phyloP scores from a whole-genome alignment of 2,329 filamentous ascomycete species.

The Trichophyton mentagrophytes region DNA sequence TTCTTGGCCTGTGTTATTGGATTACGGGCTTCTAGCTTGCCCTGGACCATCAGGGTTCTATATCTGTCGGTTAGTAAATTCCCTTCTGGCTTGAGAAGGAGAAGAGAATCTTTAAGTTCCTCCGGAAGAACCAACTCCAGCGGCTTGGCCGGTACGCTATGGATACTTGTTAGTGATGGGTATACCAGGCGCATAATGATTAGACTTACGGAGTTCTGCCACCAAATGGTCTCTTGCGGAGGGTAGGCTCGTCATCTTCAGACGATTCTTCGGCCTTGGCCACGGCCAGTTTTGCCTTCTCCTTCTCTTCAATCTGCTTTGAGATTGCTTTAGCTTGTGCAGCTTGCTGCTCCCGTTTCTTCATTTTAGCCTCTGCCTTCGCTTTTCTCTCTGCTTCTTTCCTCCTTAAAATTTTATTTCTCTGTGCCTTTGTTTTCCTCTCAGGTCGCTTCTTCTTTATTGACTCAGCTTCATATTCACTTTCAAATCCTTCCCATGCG shows the following conservation, averaged over 20 bases:
- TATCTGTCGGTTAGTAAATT: constrained; percentile 88
- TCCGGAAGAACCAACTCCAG: constrained; percentile 72
- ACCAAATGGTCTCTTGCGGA: constrained; percentile 62
- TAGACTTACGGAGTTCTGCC: constrained; percentile 40
- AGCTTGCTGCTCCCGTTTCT: constrained; percentile 58
- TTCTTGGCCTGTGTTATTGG: constrained; percentile 71
- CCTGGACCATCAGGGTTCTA: constrained; percentile 72
- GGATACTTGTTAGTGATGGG: constrained; percentile 1
- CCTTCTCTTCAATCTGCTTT: constrained; percentile 35
- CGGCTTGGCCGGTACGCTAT: constrained; percentile 53
- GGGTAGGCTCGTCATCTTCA: constrained; percentile 47
- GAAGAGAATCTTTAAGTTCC: constrained; percentile 67
- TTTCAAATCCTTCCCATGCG: constrained; percentile 82
- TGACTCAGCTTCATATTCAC: constrained; percentile 57
- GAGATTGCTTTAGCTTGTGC: constrained; percentile 59
- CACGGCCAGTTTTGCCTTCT: constrained; percentile 34
- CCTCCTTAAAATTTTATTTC: constrained; percentile 76
- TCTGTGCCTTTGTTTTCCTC: constrained; percentile 72
- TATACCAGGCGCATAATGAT: background rate
- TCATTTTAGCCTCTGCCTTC: constrained; percentile 63
- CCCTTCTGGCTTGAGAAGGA: constrained; percentile 84
- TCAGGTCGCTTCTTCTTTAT: constrained; percentile 61
- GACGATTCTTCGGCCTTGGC: constrained; percentile 26
- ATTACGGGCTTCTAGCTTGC: constrained; percentile 74
- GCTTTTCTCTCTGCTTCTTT: constrained; percentile 72